Base-by-base conservation (phyloP, 768 basidiomycete genomes). In the Leccinellum luteum region DNA sequence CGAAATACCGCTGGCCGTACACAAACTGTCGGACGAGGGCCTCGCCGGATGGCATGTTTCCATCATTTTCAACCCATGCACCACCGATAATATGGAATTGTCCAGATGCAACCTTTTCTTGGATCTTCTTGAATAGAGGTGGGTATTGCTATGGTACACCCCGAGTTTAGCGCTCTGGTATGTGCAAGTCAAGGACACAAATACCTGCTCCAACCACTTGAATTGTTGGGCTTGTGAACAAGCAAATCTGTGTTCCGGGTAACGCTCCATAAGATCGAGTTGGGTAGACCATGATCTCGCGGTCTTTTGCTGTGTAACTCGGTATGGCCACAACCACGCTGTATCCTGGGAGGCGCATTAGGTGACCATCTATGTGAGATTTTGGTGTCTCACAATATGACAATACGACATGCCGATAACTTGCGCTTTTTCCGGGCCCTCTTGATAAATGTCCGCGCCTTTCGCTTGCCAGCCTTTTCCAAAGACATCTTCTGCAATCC, bases 271-370 rank as follows among this genome's bases (percentile, higher is more conserved):
- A 51, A 98, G 83, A 69, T 98, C 94, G n/a, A 94, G 77, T 69
- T 98, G 95, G 2, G 96, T 97, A 0, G 93, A 89, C 96, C 96
- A 99, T 0, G 93, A 95, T 23, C 95, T 83, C 8, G 97, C 97
- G 5, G 92, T 90, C 74, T 99, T 99, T 74, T 99, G 97, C 70
- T 97, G 94, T 0, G 97, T 98, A 30, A 91, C 93, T 15, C 84
- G 82, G 76, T 95, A 98, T 0, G 96, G 95, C 96, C 96, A 98
- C 23, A 92, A 73, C 89, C 84, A 72, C 47, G 70, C 70, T 9
- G 72, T 73, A 52, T 72, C 72, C 70, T 72, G 28, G 30, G 3
- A 5, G 4, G 12, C 0, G 17, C n/a, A 21, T 68, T 12, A 68
- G 58, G 5, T 9, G 13, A 21, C 32, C 10, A 19, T 30, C 32